A percentile compares a stretch with the other conserved stretches of the same genome.
These are phyloP conservation scores for Kwoniella shivajii DNA, from an alignment of 1,284 basidiomycete genomes.

Conservation along the genomic window DNA sequence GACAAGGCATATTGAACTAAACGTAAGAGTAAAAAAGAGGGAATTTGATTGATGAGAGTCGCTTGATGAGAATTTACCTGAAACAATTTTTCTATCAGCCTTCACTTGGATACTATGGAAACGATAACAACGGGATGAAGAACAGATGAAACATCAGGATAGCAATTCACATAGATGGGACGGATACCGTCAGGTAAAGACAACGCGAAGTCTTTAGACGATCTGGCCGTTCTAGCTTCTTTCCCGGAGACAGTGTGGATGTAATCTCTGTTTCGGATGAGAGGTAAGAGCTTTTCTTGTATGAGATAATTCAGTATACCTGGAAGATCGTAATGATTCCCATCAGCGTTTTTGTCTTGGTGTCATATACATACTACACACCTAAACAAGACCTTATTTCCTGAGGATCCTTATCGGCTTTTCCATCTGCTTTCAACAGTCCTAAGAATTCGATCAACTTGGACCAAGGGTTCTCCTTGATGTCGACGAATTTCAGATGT, in stretches of 20 bases:
- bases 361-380: not conserved
- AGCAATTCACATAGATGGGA: not conserved
- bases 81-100: no score
- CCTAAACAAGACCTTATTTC: not conserved
- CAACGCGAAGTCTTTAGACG: not conserved
- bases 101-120: no score
- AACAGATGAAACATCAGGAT: not conserved
- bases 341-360: not conserved
- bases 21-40: slow-evolving; percentile 5
- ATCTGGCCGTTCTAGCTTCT: slow-evolving; percentile 3
- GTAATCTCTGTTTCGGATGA: slow-evolving; percentile 2
- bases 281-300: not conserved
- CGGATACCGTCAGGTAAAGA: not conserved
- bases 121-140: not conserved
- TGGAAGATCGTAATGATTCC: not conserved
- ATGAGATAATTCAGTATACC: not conserved
- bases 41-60: not conserved
- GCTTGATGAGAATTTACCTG: not conserved
- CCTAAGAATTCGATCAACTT: not conserved
- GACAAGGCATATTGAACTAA: slow-evolving; percentile 2
- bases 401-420: not conserved
- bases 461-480: not conserved
- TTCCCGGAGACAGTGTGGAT: not conserved
- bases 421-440: not conserved
- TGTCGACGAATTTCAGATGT: not conserved